Conservation (phyloP, 2,329 filamentous ascomycete genomes). For the Dissoconium aciculare region DNA sequence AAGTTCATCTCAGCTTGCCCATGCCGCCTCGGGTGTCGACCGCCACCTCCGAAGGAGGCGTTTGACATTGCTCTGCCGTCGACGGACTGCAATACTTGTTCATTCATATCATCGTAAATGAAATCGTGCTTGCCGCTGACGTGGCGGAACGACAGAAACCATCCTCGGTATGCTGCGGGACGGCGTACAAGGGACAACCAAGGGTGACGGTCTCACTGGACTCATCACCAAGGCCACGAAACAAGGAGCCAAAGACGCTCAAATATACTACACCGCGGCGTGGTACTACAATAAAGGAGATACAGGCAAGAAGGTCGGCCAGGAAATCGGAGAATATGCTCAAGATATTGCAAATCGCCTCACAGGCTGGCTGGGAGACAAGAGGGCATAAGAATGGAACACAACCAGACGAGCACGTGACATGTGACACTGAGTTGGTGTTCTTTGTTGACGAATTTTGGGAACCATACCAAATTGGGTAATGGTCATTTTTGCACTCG, state of each 20-base stretch:
- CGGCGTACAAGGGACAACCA: slow-evolving; percentile 9
- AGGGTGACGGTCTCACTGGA: slow-evolving; percentile 6
- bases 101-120: too few species aligned
- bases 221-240: slow-evolving; percentile 1
- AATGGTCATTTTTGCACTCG: too few species aligned
- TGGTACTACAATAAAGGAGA: slow-evolving; percentile 8
- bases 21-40: too few species aligned
- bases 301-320: slow-evolving; percentile 5
- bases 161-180: slow-evolving; percentile 10
- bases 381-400: too few species aligned
- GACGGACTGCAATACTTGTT: too few species aligned
- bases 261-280: slow-evolving; percentile 9
- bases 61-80: too few species aligned
- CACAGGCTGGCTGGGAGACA: slow-evolving; percentile 32
- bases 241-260: slow-evolving; percentile 4
- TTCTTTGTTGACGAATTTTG: too few species aligned
- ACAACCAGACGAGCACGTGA: too few species aligned
- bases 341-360: slow-evolving; percentile 38
- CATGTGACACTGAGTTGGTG: too few species aligned
- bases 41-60: too few species aligned
- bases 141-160: slow-evolving; percentile 1
- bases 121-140: too few species aligned
- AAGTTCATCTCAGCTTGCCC: not conserved
- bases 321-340: slow-evolving; percentile 34
- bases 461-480: too few species aligned